phyloP scores from a whole-genome alignment of 2,329 filamentous ascomycete genomes.

The Cadophora luteo-olivacea region DNA sequence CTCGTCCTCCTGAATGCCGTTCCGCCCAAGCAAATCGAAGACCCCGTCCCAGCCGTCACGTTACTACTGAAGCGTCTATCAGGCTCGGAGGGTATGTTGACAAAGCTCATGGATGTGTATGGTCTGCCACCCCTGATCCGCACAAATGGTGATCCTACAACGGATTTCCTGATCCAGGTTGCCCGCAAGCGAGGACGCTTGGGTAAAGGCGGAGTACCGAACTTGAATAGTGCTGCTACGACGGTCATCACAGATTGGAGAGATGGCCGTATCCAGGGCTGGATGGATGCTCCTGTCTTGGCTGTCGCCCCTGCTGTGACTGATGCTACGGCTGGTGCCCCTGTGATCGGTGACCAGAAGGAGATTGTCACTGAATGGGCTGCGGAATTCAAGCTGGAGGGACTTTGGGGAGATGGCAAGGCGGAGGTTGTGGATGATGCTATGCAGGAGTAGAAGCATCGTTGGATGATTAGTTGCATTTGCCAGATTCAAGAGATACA shows the following conservation, averaged over 20 bases:
- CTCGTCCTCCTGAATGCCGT: conserved; percentile 90
- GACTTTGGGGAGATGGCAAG: conserved; percentile 79
- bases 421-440: conserved; percentile 37
- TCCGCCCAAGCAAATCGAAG: conserved; percentile 91
- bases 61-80: conserved; percentile 85
- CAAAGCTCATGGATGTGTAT: conserved; percentile 84
- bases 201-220: conserved; percentile 88
- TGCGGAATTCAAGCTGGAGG: conserved; percentile 93
- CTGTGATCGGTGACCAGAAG: conserved; percentile 71
- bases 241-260: conserved; percentile 96
- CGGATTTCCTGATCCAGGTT: conserved; percentile 93
- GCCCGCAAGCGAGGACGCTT: conserved; percentile 90
- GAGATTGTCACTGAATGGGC: conserved; percentile 92
- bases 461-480: not conserved
- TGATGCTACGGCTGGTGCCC: conserved; percentile 49
- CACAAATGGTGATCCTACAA: conserved; percentile 76
- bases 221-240: conserved; percentile 86
- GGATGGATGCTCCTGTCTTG: conserved; percentile 78
- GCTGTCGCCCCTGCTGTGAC: conserved; percentile 54
- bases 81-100: conserved; percentile 72
- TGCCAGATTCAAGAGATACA: conserved; percentile 5
- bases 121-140: conserved; percentile 80
- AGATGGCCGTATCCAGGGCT: conserved; percentile 92
- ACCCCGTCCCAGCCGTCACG: conserved; percentile 85
- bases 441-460: conserved; percentile 40